phyloP scores from a whole-genome alignment of 306 rosid genomes.

The Argentina anserina region DNA sequence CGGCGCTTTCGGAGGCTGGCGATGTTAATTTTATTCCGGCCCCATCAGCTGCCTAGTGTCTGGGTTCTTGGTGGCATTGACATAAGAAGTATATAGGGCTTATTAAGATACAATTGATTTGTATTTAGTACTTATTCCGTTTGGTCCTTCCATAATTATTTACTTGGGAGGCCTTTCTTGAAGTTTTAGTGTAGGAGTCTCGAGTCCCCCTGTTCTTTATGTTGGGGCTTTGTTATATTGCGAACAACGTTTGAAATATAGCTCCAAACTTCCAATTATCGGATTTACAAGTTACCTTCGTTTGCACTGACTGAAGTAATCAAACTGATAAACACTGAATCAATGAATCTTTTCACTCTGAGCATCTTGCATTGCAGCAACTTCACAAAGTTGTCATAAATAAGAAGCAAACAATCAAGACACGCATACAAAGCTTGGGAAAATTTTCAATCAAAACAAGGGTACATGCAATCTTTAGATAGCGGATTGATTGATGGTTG shows the following conservation, averaged over 20 bases:
- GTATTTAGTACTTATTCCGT: neutral
- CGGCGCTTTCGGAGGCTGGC: conserved; percentile 25
- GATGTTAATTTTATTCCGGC: conserved; percentile 22
- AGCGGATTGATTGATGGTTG: too few species aligned
- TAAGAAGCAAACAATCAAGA: neutral
- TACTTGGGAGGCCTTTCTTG: neutral
- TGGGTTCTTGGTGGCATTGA: neutral
- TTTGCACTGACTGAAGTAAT: neutral
- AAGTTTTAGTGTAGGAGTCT: neutral
- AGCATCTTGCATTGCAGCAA: neutral
- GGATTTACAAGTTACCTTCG: neutral
- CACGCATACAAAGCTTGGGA: neutral
- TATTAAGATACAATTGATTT: neutral
- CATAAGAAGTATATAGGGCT: conserved; percentile 6
- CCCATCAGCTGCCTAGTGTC: conserved; percentile 51
- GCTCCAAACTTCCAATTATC: neutral
- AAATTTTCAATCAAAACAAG: neutral
- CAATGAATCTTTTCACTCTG: neutral
- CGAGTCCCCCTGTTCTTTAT: neutral
- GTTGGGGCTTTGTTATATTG: neutral
- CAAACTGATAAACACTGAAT: neutral
- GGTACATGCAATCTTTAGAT: neutral
- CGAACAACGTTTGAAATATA: conserved; percentile 1
- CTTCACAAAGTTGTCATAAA: neutral
- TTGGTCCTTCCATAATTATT: conserved; percentile 3